Evolutionary conservation across 75 land plant species (phyloP), one percentile per base, ranked within the genome.

Genomic region (Isoetes taiwanensis): DNA sequence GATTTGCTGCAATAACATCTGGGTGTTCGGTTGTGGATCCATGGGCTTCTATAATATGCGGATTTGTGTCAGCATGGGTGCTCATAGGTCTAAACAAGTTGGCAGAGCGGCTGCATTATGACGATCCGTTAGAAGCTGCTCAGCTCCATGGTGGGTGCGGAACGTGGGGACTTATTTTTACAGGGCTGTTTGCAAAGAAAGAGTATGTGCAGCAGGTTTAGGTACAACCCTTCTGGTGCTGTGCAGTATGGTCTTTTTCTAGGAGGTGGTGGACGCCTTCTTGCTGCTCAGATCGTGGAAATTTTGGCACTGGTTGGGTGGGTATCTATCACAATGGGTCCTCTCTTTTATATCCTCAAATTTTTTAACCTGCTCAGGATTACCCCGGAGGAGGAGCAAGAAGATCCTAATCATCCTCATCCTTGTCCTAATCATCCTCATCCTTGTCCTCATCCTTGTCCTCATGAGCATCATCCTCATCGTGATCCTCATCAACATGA

Each of bases 111-210:
- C 20, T 82, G 17, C 55, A 63, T 41, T 79, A 62, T 59, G 96
- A 89, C 59, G 93, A 82, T 63, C 95, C 96, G 9, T 38, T 89
- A 9, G 94, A 87, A 61, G 94, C 90, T 19, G 78, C 90, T 10
- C 94, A 85, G 64, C 65, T 87, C 34, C 93, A 89, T 43, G 96
- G 91, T 2, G 96, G 96, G 1, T 86, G 90, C 50, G 96, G 91
- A 0, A 75, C 74, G 19, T 89, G 96, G 96, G 96, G 96, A 1
- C 24, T 89, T 61, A 61, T 89, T 0, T 89, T 87, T 62, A 73
- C 76, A 0, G 84, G 76, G 0, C 62, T 89, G 16, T 89, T 85
- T 43, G 91, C 91, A 0, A 69, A 72, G 38, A 57, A 89, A 58
- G 54, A 76, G 43, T 78, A 74, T 58, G 83, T 80, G 14, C 37